phyloP scores from a whole-genome alignment of 2,329 filamentous ascomycete species.

The Pseudocercospora pini-densiflorae region DNA sequence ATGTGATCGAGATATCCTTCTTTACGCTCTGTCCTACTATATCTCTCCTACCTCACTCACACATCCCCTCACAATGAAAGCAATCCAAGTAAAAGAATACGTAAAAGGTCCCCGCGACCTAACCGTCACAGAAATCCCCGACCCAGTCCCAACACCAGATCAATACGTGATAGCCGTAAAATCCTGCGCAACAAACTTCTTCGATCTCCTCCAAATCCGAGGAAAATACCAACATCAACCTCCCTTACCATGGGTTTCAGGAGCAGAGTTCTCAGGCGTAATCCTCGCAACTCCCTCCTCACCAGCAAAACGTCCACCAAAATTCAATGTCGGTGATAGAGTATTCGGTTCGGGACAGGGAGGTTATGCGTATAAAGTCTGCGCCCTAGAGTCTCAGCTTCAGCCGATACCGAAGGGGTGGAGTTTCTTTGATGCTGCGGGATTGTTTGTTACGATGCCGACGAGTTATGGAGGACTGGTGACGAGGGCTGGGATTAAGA shows the following conservation, averaged over 20 bases:
- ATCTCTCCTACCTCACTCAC: background rate
- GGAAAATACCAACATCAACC: slow-evolving; percentile 96
- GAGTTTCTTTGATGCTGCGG: slow-evolving; percentile 83
- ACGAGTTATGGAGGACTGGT: slow-evolving; percentile 88
- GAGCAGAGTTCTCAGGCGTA: slow-evolving; percentile 83
- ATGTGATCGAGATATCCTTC: background rate
- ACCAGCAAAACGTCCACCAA: slow-evolving; percentile 47
- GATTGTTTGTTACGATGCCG: slow-evolving; percentile 88
- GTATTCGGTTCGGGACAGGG: slow-evolving; percentile 90
- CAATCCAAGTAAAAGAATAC: slow-evolving; percentile 49
- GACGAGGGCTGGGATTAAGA: slow-evolving; percentile 73
- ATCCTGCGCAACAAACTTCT: slow-evolving; percentile 92
- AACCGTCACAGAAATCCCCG: slow-evolving; percentile 72
- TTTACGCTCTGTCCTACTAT: background rate
- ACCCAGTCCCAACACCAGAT: slow-evolving; percentile 70
- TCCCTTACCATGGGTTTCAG: slow-evolving; percentile 83
- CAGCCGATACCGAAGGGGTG: slow-evolving; percentile 78
- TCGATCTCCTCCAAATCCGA: slow-evolving; percentile 92
- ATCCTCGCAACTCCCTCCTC: slow-evolving; percentile 67
- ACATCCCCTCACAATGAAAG: slow-evolving; percentile 64
- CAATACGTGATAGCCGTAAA: slow-evolving; percentile 89
- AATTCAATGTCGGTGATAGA: slow-evolving; percentile 76
- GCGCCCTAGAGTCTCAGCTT: slow-evolving; percentile 68
- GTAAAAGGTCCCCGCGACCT: slow-evolving; percentile 77
- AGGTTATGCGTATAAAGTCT: slow-evolving; percentile 78